Evolutionary conservation across 108 stramenopile species (phyloP).

Genomic region (Conticribra weissflogii): DNA sequence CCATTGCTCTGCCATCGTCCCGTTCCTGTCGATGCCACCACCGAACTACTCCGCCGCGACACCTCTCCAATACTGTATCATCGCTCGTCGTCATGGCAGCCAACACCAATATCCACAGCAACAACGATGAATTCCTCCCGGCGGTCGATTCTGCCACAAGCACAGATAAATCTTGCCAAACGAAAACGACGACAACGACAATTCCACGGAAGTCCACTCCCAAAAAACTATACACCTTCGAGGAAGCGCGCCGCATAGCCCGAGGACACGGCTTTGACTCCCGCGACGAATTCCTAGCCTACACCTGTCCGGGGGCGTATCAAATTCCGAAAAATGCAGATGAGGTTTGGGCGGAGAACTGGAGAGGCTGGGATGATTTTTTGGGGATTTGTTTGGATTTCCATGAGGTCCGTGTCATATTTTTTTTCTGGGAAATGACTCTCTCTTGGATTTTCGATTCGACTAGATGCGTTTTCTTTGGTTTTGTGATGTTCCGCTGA

Average conservation of each 20-base stretch:
- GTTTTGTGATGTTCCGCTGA: no score
- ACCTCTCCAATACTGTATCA: no score
- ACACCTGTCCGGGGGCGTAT: slow-evolving; percentile 74
- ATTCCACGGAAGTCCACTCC: slow-evolving; percentile 1
- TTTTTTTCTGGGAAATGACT: neutral
- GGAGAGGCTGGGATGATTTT: slow-evolving; percentile 80
- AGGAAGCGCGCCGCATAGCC: slow-evolving; percentile 71
- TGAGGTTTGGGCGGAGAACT: slow-evolving; percentile 66
- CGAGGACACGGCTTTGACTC: slow-evolving; percentile 66
- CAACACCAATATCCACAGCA: no score
- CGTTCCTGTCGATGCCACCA: no score
- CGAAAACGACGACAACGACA: neutral
- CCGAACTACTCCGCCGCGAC: no score
- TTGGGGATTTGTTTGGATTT: slow-evolving; percentile 51
- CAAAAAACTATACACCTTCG: slow-evolving; percentile 53
- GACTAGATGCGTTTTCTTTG: no score
- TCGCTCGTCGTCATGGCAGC: no score
- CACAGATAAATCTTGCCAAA: no score
- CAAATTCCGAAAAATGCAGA: slow-evolving; percentile 76
- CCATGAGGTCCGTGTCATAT: slow-evolving; percentile 9
- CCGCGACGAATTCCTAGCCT: slow-evolving; percentile 66
- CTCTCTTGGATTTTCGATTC: no score
- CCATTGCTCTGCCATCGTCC: no score
- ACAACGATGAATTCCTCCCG: no score
- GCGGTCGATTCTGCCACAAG: no score